phyloP scores from a whole-genome alignment of 371 early-diverging fungal species.

The Mortierella sp. region DNA sequence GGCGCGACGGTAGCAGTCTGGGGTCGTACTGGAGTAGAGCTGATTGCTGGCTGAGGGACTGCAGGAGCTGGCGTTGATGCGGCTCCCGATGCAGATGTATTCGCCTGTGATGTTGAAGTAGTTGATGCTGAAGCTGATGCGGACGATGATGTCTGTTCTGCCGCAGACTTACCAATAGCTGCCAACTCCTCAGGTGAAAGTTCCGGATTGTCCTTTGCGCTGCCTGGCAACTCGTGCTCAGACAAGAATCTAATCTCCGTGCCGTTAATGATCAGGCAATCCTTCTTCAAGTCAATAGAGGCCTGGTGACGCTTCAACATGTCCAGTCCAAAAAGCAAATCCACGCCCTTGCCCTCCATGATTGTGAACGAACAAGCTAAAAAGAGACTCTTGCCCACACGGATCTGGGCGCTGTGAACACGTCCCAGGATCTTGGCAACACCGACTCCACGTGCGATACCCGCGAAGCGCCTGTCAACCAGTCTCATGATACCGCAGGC shows the following conservation, averaged over 20 bases:
- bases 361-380: conserved; percentile 93
- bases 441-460: conserved; percentile 96
- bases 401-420: conserved; percentile 91
- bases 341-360: conserved; percentile 94
- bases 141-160: conserved; percentile 55
- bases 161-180: conserved; percentile 38
- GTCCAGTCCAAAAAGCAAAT: conserved; percentile 94
- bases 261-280: conserved; percentile 84
- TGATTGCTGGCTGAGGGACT: background rate
- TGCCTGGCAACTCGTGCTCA: conserved; percentile 89
- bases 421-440: conserved; percentile 95
- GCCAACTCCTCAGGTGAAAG: conserved; percentile 44
- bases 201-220: conserved; percentile 33
- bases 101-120: background rate
- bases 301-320: conserved; percentile 92
- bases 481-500: conserved; percentile 89
- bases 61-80: conserved; percentile 9
- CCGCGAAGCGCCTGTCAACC: conserved; percentile 90
- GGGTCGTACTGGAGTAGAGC: background rate
- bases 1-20: conserved; percentile 1
- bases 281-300: conserved; percentile 89
- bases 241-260: conserved; percentile 88
- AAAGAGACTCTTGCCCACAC: conserved; percentile 76
- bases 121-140: conserved; percentile 23
- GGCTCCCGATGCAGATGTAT: background rate